Evolutionary conservation across 257 asterid species (phyloP), one percentile per base, ranked within the genome.

Genomic region (Solanum paucissectum): DNA sequence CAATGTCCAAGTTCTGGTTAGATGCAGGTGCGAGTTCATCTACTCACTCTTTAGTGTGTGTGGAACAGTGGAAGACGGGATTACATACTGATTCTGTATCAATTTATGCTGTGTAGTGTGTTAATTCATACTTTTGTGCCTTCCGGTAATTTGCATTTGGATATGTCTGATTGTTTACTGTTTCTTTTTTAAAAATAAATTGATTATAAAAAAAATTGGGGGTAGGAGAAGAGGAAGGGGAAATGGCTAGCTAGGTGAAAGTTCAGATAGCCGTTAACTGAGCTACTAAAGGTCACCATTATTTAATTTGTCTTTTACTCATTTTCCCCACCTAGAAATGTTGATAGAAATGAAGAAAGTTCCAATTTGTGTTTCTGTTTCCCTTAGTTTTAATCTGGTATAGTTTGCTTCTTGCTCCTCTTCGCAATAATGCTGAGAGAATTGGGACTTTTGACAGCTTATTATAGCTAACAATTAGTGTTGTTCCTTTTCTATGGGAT

Each of bases 1-100:
- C 86, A 95, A 95, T 72, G 93, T 95, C 32, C 98, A 94, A 92
- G 98, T 95, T 91, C 44, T 95, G 88, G 95, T 95, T n/a, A 90
- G 98, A 88, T 95, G 98, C 98, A 95, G 98, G 98, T 95, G 83
- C 4, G 27, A 55, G 37, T 42, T 34, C 42, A 21, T 38, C 34
- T 27, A 9, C 23, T 52, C 44, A 55, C 76, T 49, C 36, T 44
- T 23, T 72, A 34, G 29, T 34, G 32, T 64, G 44, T 72, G 44
- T 73, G 16, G 34, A 33, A 3, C 58, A 49, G 77, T 72, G 13
- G 9, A 64, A 64, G 42, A 73, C 27, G 20, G 1, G 44, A 29
- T 36, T 74, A 74, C 0, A 23, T 9, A 20, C 81, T 34, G 83
- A 75, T 75, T 37, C 34, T 38, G 33, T 38, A 40, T 37, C 18